Percentiles rank a stretch among this genome's conserved stretches.
Conservation (phyloP, 352 stramenopile genomes). For the Aphanomyces invadans region DNA sequence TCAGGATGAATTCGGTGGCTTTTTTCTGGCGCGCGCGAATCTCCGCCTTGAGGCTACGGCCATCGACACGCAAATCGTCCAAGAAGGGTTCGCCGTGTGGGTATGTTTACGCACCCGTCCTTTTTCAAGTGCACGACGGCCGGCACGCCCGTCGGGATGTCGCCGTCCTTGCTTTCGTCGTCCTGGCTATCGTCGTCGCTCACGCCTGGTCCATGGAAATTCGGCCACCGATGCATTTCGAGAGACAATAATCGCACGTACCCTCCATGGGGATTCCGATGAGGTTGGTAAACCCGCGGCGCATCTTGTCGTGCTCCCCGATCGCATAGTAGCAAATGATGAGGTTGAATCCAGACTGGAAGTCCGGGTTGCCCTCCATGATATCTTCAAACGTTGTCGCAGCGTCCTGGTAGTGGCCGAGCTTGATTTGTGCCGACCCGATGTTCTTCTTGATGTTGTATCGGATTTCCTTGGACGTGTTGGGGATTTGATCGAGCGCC, state of each 20-base stretch:
- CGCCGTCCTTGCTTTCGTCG: conserved; percentile 44
- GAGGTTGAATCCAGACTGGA: conserved; percentile 95
- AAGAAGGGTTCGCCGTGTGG: background rate
- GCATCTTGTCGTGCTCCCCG: conserved; percentile 92
- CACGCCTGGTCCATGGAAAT: conserved; percentile 11
- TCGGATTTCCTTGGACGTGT: conserved; percentile 89
- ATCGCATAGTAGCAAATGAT: conserved; percentile 96
- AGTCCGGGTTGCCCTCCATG: conserved; percentile 90
- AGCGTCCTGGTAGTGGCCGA: conserved; percentile 92
- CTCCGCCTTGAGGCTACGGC: conserved; percentile 73
- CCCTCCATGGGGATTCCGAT: conserved; percentile 87
- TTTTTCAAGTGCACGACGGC: conserved; percentile 26
- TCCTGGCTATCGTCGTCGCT: conserved; percentile 76
- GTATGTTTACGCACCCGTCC: conserved; percentile 16
- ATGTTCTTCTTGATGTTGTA: conserved; percentile 98
- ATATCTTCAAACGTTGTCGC: conserved; percentile 92
- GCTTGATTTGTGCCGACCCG: conserved; percentile 88
- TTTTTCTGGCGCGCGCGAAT: conserved; percentile 70
- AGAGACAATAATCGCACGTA: background rate
- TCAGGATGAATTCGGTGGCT: conserved; percentile 87
- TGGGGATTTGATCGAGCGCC: conserved; percentile 94
- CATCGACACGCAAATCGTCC: too few relatives aligned
- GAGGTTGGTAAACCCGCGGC: conserved; percentile 86
- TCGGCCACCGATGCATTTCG: background rate
- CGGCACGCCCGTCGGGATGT: conserved; percentile 43